These are phyloP conservation scores for Chimonanthus salicifolius DNA, from an alignment of 164 flowering plant species.

Conservation along the genomic window DNA sequence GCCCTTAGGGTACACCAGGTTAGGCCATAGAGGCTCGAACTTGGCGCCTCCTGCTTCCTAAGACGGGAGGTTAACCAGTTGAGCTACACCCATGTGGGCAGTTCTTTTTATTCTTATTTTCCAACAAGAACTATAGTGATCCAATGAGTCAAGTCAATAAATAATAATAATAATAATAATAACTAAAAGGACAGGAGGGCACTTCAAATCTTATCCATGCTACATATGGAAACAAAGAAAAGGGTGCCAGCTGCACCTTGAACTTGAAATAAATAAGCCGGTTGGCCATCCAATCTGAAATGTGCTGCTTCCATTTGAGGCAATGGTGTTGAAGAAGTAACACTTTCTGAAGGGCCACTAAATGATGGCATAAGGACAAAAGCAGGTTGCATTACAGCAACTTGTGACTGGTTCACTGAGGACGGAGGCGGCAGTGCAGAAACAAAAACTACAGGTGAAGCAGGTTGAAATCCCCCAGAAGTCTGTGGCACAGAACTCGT, in stretches of 20 bases:
- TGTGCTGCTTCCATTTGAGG: constrained; percentile 42
- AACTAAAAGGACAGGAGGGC: background rate
- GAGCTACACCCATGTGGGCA: too few relatives aligned
- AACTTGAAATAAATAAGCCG: background rate
- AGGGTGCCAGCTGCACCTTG: background rate
- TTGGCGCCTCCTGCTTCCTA: too few relatives aligned
- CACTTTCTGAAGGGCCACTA: constrained; percentile 32
- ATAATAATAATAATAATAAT: too few relatives aligned
- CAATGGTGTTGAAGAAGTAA: constrained; percentile 29
- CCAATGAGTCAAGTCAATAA: too few relatives aligned
- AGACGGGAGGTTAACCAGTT: too few relatives aligned
- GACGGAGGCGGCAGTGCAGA: constrained; percentile 33
- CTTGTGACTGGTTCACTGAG: constrained; percentile 30
- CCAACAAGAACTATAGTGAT: background rate
- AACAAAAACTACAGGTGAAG: constrained; percentile 35
- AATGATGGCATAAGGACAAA: constrained; percentile 26
- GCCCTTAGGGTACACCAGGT: too few relatives aligned
- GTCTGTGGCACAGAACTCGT: constrained; percentile 24
- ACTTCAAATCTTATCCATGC: background rate
- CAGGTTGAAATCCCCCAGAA: constrained; percentile 32
- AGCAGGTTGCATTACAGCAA: constrained; percentile 39
- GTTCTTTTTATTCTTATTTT: background rate
- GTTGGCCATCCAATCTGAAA: constrained; percentile 42
- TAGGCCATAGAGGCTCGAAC: too few relatives aligned
- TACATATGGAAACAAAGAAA: background rate